Evolutionary conservation across 768 basidiomycete genomes (phyloP).

Genomic region (Cystofilobasidium capitatum): DNA sequence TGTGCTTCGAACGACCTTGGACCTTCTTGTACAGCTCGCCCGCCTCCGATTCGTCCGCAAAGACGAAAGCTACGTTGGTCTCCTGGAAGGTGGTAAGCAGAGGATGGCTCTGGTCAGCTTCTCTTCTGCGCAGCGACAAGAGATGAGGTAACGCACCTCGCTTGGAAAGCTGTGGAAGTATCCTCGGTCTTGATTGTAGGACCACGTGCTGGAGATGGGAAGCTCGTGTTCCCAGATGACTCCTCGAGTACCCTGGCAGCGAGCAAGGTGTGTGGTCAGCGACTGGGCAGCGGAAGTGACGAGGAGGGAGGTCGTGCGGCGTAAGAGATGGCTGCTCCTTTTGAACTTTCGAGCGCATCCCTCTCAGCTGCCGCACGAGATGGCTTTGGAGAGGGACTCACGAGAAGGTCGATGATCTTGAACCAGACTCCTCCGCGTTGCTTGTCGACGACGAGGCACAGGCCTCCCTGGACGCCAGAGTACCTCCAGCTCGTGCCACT

Average conservation of each 20-base stretch:
- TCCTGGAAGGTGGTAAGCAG: conserved; percentile 45
- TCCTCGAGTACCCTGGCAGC: conserved; percentile 58
- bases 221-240: conserved; percentile 90
- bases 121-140: neutral
- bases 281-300: neutral
- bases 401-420: conserved; percentile 65
- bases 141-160: conserved; percentile 57
- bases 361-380: neutral
- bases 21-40: conserved; percentile 79
- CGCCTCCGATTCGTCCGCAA: conserved; percentile 76
- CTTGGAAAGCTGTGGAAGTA: conserved; percentile 89
- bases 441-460: conserved; percentile 61
- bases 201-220: conserved; percentile 55
- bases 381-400: conserved; percentile 27
- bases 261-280: neutral
- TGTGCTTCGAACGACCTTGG: conserved; percentile 53
- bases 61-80: conserved; percentile 85
- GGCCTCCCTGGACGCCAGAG: conserved; percentile 73
- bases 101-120: neutral
- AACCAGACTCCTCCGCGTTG: conserved; percentile 52
- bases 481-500: conserved; percentile 71
- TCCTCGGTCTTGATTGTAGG: conserved; percentile 66
- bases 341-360: neutral
- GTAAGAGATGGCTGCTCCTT: neutral
- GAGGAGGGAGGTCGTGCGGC: neutral